These are phyloP conservation scores for Carpinus viminea DNA, from an alignment of 306 rosid species.

Conservation along the genomic window DNA sequence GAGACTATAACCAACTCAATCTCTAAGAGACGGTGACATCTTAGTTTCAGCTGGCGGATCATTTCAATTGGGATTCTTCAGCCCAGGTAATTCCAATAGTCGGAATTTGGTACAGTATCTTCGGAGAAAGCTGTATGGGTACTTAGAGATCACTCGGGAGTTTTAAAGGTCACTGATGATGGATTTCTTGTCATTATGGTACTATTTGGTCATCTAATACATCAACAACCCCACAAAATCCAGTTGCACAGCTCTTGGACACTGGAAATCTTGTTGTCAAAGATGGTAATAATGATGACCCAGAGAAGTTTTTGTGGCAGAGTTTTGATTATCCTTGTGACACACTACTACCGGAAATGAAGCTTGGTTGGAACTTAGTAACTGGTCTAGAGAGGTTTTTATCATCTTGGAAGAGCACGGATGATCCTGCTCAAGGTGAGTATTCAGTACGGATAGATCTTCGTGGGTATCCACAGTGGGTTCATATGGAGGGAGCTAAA, in stretches of 20 bases:
- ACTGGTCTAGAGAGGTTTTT: conserved; percentile 17
- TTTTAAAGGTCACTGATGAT: conserved; percentile 12
- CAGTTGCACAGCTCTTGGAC: conserved; percentile 32
- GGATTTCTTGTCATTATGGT: conserved; percentile 38
- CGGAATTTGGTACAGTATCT: conserved; percentile 57
- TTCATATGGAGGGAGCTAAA: not conserved
- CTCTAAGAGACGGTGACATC: conserved; percentile 32
- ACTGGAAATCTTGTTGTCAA: conserved; percentile 41
- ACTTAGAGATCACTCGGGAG: conserved; percentile 36
- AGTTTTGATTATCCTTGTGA: conserved; percentile 66
- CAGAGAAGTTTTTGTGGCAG: conserved; percentile 34
- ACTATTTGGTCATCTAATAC: conserved; percentile 21
- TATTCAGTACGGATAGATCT: not conserved
- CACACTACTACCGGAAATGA: conserved; percentile 48
- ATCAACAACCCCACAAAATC: not conserved
- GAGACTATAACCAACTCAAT: conserved; percentile 40
- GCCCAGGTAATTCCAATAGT: conserved; percentile 40
- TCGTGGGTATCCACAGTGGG: not conserved
- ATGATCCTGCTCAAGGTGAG: conserved; percentile 45
- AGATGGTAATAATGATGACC: conserved; percentile 8
- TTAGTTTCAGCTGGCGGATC: conserved; percentile 39
- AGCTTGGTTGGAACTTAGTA: conserved; percentile 41
- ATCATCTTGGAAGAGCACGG: conserved; percentile 43
- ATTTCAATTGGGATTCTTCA: conserved; percentile 63
- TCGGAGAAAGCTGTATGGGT: conserved; percentile 51